Conservation (phyloP, 441 rosid species). For the Macaranga tanarius region DNA sequence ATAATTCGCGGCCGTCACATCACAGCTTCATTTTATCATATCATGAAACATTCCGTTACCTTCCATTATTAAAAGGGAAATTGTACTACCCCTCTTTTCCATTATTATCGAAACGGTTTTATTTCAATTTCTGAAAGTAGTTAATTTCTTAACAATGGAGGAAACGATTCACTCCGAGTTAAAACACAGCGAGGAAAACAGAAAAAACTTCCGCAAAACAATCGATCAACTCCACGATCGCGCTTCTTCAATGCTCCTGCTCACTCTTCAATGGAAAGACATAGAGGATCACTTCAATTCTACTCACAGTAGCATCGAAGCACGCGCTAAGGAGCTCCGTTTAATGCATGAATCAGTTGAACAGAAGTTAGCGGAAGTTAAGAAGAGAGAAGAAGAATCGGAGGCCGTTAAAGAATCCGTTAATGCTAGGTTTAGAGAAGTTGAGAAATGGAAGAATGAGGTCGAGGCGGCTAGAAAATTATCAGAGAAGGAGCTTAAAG, state of each 20-base stretch:
- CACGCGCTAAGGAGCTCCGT: conserved; percentile 7
- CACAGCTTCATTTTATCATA: no score
- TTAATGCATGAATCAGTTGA: not conserved
- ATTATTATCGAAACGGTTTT: no score
- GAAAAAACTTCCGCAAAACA: conserved; percentile 7
- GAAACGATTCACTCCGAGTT: conserved; percentile 19
- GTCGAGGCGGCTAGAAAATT: not conserved
- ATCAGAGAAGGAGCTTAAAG: not conserved
- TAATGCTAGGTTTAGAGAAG: not conserved
- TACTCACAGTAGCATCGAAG: conserved; percentile 4
- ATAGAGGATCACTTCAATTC: conserved; percentile 20
- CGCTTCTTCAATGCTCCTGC: conserved; percentile 16
- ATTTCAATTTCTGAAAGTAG: no score
- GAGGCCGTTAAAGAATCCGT: not conserved
- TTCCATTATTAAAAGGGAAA: no score
- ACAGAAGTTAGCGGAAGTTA: not conserved
- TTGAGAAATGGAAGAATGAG: conserved; percentile 7
- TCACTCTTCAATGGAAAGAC: conserved; percentile 30
- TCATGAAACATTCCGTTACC: no score
- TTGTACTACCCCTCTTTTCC: no score
- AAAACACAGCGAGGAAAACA: conserved; percentile 14
- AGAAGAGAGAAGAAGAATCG: not conserved
- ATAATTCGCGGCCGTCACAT: no score
- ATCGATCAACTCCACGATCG: conserved; percentile 14
- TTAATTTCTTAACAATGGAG: conserved; percentile 7